Base-by-base conservation (phyloP, 768 basidiomycete species). In the Sarcodon aspratus region DNA sequence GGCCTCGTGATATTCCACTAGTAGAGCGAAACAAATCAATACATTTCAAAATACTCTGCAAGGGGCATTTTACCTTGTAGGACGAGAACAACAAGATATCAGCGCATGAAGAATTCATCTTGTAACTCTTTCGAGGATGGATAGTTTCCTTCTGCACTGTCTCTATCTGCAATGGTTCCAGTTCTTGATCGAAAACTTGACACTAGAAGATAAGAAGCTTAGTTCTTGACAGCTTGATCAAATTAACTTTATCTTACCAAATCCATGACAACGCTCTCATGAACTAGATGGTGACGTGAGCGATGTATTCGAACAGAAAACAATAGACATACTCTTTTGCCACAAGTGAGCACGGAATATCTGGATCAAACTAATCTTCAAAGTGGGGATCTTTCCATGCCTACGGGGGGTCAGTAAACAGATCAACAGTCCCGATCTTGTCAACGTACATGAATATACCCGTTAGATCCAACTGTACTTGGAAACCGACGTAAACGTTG, bases 41-140 rank as follows among this genome's bases (percentile, higher is more conserved):
- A 48, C 33, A 36, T 1, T 43, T 12, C 32, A 32, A 37, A 15
- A 21, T 6, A 31, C 21, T 27, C 21, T 27, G 33, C 4, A 13
- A 18, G 13, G 27, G 13, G 33, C 17, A 31, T 43, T 64, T 8
- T 54, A 76, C 79, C 72, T 91, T 92, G 66, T 90, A 88, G 1
- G 89, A 86, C 10, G 93, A 96, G 79, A 99, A 98, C 46, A 99
- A 74, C 15, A 99, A 73, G 61, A 99, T 95, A 61, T 99, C 96
- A 46, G 95, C 95, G 55, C 95, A 97, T n/a, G 93, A 95, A 7
- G 93, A 96, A 69, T 99, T 99, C 96, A 99, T 98, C 79, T 99
- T 99, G 80, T 99, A 99, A 74, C 92, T 96, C 75, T 97, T 97
- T 69, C 95, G 88, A 58, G 95, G 95, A 65, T 96, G 96, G 52